Evolutionary conservation across 106 monocot species (phyloP), one percentile per base, ranked within the genome.

Genomic region (Dendrobium officinale): DNA sequence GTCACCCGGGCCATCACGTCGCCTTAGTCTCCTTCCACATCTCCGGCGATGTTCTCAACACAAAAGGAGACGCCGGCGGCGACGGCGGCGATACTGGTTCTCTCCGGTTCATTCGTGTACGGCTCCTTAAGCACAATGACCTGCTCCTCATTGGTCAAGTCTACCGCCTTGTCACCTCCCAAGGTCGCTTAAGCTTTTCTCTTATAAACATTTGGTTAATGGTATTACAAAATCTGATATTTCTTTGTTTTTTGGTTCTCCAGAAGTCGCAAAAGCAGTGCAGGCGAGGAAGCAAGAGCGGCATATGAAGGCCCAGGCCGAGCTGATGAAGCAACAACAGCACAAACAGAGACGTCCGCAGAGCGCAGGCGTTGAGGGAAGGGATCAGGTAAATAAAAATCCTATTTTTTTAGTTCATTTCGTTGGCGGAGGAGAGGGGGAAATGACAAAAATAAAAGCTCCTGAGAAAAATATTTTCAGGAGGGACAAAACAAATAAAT

Each of bases 241-340:
- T 37, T 42, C 13, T 6, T 42, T 73, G 42, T 17, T 19, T 26
- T 9, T 4, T 43, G 10, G 29, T 48, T 67, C 0, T 79, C 44
- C 77, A 95, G 95, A 95, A 81, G 92, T 95, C 40, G 84, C 74
- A 2, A 92, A 90, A 80, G 95, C 88, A 7, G 56, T 95, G 67
- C 74, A 67, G 77, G 85, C 83, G n/a, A 88, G 92, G 80, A 95
- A 91, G 83, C 55, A 81, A 15, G 93, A 93, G 88, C 92, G 89
- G 87, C 49, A 82, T 77, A 84, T 73, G 86, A 85, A 75, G 82
- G 33, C 29, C 5, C 82, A 84, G 54, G 41, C 56, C 15, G 87
- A 87, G 19, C 24, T 84, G 72, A 10, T 64, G 31, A 84, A 77
- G 86, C 56, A 78, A 42, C 68, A 80, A 75, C 75, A 72, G 42